Percentiles rank a stretch among this genome's conserved stretches.
These are phyloP conservation scores for Agaricus sinodeliciosus DNA, from an alignment of 768 basidiomycete species.

Conservation along the genomic window DNA sequence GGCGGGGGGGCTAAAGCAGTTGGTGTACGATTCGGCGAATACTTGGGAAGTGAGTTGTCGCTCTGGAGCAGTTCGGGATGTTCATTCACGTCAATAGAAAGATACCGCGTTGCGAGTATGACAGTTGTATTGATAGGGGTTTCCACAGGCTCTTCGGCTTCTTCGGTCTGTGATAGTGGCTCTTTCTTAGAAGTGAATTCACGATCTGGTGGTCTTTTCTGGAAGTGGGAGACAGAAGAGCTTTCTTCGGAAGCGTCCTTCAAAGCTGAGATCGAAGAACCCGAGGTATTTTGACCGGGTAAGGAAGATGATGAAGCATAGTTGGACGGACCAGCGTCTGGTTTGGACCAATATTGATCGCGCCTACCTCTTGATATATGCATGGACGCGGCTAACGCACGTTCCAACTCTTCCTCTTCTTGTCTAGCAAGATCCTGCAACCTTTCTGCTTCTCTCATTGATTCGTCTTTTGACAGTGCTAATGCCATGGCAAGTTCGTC, in stretches of 20 bases:
- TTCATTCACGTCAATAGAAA: neutral
- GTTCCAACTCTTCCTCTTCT: slow-evolving; percentile 64
- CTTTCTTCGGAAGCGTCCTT: neutral
- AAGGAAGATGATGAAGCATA: neutral
- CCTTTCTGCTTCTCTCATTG: slow-evolving; percentile 22
- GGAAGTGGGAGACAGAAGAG: neutral
- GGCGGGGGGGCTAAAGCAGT: neutral
- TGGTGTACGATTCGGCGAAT: neutral
- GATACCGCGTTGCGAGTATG: neutral
- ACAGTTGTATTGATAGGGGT: neutral
- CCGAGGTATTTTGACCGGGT: neutral
- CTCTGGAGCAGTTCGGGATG: neutral
- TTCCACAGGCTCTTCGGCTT: neutral
- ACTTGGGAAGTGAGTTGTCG: neutral
- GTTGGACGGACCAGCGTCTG: slow-evolving; percentile 5
- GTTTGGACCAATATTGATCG: neutral
- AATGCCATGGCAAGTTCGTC: slow-evolving; percentile 41
- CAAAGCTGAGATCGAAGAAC: neutral
- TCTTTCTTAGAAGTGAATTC: neutral
- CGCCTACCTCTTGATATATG: neutral
- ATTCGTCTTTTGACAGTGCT: slow-evolving; percentile 44
- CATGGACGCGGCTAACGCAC: slow-evolving; percentile 44
- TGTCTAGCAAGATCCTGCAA: slow-evolving; percentile 29
- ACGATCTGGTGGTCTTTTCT: neutral
- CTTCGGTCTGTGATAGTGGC: neutral